Percentiles rank a stretch among this genome's conserved stretches.
Conservation (phyloP, 2,329 filamentous ascomycete genomes). For the Trichophyton schoenleinii region DNA sequence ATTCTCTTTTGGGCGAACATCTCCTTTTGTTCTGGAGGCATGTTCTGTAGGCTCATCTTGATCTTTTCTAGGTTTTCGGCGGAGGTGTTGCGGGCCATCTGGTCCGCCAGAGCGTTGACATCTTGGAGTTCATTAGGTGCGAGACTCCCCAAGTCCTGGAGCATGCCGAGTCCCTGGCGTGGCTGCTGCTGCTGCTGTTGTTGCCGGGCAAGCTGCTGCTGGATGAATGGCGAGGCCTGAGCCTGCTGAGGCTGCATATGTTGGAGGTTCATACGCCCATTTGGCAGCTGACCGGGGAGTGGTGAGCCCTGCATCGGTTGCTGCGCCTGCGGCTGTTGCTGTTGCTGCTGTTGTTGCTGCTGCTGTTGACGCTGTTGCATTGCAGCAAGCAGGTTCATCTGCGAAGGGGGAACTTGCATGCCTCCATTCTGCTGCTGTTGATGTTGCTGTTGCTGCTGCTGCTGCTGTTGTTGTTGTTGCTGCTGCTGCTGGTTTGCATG, state of each 20-base stretch:
- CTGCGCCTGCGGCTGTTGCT: background rate
- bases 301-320: constrained; percentile 9
- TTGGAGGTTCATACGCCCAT: background rate
- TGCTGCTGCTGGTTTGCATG: constrained; percentile 18
- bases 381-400: constrained; percentile 35
- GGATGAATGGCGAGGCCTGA: constrained; percentile 8
- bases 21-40: constrained; percentile 38
- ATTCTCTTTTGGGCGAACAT: constrained; percentile 34
- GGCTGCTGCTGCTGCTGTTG: constrained; percentile 3
- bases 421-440: constrained; percentile 14
- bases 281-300: constrained; percentile 4
- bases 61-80: constrained; percentile 38
- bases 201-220: background rate
- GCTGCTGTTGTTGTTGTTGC: constrained; percentile 5
- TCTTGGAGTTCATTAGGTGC: constrained; percentile 21
- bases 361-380: constrained; percentile 18
- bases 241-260: constrained; percentile 19
- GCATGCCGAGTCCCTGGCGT: constrained; percentile 13
- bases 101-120: constrained; percentile 32
- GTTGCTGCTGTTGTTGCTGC: constrained; percentile 13
- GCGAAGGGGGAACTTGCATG: constrained; percentile 27
- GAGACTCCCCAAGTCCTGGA: constrained; percentile 20
- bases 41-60: constrained; percentile 33
- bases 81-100: constrained; percentile 35
- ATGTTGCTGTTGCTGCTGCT: no score